phyloP scores from a whole-genome alignment of 192 early-diverging fungal species.

The Gryganskiella cystojenkinii region DNA sequence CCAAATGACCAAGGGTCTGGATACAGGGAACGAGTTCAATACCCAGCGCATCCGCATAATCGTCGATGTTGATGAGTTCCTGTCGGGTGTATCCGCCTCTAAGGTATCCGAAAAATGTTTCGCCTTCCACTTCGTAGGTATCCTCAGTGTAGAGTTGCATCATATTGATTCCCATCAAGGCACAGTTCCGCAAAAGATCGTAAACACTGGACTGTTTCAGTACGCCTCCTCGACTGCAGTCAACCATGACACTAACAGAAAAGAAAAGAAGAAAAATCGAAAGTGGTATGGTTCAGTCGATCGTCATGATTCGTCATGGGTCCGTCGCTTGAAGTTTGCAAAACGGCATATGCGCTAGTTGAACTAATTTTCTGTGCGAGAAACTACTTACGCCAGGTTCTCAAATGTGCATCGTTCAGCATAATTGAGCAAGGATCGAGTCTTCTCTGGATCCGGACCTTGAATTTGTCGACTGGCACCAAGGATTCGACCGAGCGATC shows the following conservation, averaged over 20 bases:
- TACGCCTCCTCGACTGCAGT: slow-evolving; percentile 88
- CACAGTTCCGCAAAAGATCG: slow-evolving; percentile 76
- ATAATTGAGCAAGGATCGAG: slow-evolving; percentile 31
- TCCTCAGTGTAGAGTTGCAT: slow-evolving; percentile 93
- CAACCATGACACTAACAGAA: slow-evolving; percentile 74
- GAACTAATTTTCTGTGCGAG: neutral
- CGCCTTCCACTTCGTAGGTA: slow-evolving; percentile 75
- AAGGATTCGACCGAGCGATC: slow-evolving; percentile 71
- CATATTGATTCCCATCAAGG: slow-evolving; percentile 90
- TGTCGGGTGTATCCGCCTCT: slow-evolving; percentile 72
- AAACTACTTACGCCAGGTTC: slow-evolving; percentile 37
- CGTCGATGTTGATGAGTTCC: slow-evolving; percentile 80
- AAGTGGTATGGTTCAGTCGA: no score
- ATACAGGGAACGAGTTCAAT: slow-evolving; percentile 92
- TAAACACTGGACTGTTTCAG: slow-evolving; percentile 68
- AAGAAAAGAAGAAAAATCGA: neutral
- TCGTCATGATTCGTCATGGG: neutral
- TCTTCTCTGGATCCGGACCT: slow-evolving; percentile 35
- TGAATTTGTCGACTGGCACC: slow-evolving; percentile 49
- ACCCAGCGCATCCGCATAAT: slow-evolving; percentile 79
- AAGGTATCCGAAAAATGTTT: slow-evolving; percentile 44
- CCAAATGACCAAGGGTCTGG: slow-evolving; percentile 90
- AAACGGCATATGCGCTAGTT: no score
- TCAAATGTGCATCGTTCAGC: slow-evolving; percentile 32
- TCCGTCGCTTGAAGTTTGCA: neutral